phyloP scores from a whole-genome alignment of 2,329 filamentous ascomycete genomes.

The Scedosporium boydii region DNA sequence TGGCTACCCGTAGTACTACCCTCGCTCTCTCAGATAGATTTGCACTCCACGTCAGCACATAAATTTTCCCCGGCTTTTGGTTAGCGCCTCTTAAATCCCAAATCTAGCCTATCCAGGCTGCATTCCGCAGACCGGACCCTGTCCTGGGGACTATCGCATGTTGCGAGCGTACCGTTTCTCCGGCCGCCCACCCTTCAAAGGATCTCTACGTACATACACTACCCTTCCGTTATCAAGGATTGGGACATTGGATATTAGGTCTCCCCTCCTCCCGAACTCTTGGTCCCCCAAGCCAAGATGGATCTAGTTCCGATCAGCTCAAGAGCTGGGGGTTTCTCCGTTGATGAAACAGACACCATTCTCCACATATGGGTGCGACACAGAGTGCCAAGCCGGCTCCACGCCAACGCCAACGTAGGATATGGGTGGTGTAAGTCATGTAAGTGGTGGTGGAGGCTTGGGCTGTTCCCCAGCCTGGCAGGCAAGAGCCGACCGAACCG shows the following conservation, averaged over 20 bases:
- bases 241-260: background rate
- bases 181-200: background rate
- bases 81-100: background rate
- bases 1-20: too few species aligned
- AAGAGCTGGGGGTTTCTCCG: background rate
- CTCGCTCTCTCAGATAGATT: background rate
- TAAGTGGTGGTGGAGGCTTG: background rate
- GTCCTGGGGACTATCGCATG: background rate
- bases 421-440: too few species aligned
- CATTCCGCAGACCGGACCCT: background rate
- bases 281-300: background rate
- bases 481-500: background rate
- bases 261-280: background rate
- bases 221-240: too few species aligned
- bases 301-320: background rate
- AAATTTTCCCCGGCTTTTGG: background rate
- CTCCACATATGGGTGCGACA: background rate
- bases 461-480: background rate
- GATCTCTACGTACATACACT: background rate
- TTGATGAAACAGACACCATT: background rate
- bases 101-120: background rate
- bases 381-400: background rate
- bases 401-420: background rate
- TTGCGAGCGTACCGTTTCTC: background rate
- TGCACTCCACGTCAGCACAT: background rate